Conservation (phyloP, 2,329 filamentous ascomycete genomes). For the Stemphylium vesicarium region DNA sequence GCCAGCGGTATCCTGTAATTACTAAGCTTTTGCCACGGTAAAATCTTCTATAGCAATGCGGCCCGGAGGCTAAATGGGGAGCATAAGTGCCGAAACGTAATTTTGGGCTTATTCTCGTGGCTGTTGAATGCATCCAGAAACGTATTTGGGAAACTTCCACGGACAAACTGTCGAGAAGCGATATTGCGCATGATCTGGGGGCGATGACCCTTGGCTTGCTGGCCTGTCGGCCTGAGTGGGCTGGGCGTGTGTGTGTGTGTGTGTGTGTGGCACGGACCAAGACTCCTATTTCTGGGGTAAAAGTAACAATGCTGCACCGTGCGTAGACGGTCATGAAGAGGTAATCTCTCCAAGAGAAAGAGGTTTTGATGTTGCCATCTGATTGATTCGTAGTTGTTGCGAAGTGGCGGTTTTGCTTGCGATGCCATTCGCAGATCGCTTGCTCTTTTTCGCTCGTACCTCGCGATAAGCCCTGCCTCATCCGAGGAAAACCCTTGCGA, state of each 20-base stretch:
- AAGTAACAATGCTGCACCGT: constrained; percentile 8
- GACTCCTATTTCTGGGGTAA: constrained; percentile 15
- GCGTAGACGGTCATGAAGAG: background rate
- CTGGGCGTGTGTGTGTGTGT: background rate
- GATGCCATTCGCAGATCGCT: background rate
- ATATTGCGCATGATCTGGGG: constrained; percentile 11
- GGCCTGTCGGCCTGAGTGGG: background rate
- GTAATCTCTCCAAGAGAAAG: background rate
- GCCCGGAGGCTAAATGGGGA: constrained; percentile 1
- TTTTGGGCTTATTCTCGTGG: background rate
- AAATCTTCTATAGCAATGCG: background rate
- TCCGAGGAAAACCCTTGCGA: background rate
- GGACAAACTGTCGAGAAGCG: constrained; percentile 3
- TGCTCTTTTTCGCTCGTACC: background rate
- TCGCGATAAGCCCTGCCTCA: no score
- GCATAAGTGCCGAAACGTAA: background rate
- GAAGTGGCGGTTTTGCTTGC: no score
- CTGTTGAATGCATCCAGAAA: no score
- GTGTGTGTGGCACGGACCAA: constrained; percentile 1
- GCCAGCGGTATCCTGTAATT: no score
- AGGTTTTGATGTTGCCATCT: background rate
- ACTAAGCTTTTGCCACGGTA: background rate
- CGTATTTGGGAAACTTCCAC: background rate
- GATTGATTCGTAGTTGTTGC: background rate
- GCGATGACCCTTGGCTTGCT: background rate